Percentiles rank a stretch among this genome's conserved stretches.
Evolutionary conservation across 768 basidiomycete species (phyloP).

Genomic region (Serendipita indica): DNA sequence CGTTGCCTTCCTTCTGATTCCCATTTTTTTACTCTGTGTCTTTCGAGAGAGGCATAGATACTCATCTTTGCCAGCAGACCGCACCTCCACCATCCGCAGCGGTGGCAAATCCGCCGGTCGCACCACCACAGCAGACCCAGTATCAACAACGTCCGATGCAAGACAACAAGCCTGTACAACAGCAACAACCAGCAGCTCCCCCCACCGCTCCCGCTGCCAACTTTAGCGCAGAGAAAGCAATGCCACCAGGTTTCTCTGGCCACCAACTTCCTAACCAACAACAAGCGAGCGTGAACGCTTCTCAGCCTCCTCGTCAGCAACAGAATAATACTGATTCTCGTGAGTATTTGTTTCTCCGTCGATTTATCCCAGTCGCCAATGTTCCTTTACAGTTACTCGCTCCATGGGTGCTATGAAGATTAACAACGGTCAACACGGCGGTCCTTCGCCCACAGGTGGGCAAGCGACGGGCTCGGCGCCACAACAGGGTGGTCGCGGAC

Average conservation of each 20-base stretch:
- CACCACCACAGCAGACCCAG: not conserved
- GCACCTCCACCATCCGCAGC: constrained; percentile 2
- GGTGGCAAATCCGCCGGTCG: not conserved
- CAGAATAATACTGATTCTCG: not conserved
- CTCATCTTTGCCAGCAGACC: no score
- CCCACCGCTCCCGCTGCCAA: not conserved
- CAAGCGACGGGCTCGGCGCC: not conserved
- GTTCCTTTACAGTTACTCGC: not conserved
- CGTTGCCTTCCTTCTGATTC: constrained; percentile 49
- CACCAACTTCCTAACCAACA: not conserved
- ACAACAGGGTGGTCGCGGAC: not conserved
- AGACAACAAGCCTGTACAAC: not conserved
- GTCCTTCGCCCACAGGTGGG: not conserved
- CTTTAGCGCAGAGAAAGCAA: constrained; percentile 9
- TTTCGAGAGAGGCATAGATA: no score
- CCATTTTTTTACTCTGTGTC: constrained; percentile 9
- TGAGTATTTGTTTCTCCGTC: not conserved
- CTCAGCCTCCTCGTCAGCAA: not conserved
- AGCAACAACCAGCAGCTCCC: not conserved
- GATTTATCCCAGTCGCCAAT: not conserved
- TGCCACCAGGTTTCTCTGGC: not conserved
- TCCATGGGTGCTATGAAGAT: constrained; percentile 6
- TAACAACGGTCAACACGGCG: not conserved
- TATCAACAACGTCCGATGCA: not conserved
- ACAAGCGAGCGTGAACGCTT: not conserved